phyloP scores from a whole-genome alignment of 768 basidiomycete genomes.

The Suillus spraguei region DNA sequence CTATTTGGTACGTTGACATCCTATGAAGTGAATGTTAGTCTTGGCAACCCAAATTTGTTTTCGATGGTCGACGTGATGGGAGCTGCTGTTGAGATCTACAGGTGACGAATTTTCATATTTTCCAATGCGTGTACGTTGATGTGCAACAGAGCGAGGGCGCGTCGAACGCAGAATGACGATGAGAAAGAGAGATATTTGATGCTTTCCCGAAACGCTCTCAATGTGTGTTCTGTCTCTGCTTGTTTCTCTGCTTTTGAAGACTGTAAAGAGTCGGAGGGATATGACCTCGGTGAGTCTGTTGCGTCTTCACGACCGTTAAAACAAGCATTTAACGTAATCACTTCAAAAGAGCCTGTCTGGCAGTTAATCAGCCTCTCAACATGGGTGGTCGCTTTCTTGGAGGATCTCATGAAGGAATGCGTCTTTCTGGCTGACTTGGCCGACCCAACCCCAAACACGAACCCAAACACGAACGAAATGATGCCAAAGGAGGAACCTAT shows the following conservation, averaged over 20 bases:
- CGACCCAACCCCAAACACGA: conserved; percentile 12
- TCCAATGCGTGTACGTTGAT: conserved; percentile 8
- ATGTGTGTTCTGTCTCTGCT: conserved; percentile 64
- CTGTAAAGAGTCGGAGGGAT: conserved; percentile 59
- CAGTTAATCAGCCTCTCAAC: conserved; percentile 62
- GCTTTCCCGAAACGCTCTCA: conserved; percentile 65
- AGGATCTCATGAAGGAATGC: conserved; percentile 60
- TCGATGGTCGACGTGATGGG: conserved; percentile 52
- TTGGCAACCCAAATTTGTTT: conserved; percentile 42
- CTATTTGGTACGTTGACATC: conserved; percentile 49
- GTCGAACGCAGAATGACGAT: conserved; percentile 25
- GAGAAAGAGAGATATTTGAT: conserved; percentile 45
- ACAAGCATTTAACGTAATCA: conserved; percentile 12
- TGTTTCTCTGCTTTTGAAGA: conserved; percentile 67
- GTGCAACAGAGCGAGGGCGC: conserved; percentile 35
- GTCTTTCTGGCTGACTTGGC: conserved; percentile 36
- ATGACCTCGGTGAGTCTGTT: conserved; percentile 58
- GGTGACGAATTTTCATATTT: conserved; percentile 22
- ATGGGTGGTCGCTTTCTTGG: conserved; percentile 65
- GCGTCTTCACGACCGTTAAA: background rate
- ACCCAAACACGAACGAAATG: background rate
- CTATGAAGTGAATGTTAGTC: conserved; percentile 45
- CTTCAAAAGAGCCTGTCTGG: conserved; percentile 65
- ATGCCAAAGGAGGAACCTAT: conserved; percentile 30
- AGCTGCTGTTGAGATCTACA: conserved; percentile 42